A percentile compares a stretch with the other conserved stretches of the same genome.
Evolutionary conservation across 306 rosid species (phyloP).

Genomic region (Echinosophora koreensis): DNA sequence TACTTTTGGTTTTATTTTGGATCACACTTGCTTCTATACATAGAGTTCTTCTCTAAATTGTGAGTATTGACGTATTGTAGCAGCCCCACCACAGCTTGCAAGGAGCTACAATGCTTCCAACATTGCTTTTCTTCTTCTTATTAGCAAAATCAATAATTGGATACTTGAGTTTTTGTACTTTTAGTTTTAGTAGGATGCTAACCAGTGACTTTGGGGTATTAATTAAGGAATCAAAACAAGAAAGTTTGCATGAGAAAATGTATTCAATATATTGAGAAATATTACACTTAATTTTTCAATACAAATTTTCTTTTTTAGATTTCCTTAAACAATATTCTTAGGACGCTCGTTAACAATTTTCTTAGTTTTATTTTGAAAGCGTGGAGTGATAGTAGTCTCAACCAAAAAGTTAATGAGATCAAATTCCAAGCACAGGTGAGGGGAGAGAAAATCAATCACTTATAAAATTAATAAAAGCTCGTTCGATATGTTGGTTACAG

Average conservation of each 20-base stretch:
- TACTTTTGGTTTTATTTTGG: background rate
- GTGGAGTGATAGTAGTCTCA: constrained; percentile 43
- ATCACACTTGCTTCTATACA: background rate
- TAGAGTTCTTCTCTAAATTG: background rate
- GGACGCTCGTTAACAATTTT: too few relatives aligned
- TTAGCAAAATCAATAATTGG: constrained; percentile 54
- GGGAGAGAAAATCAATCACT: constrained; percentile 20
- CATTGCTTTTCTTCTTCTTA: constrained; percentile 40
- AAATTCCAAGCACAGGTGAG: constrained; percentile 32
- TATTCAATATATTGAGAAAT: too few relatives aligned
- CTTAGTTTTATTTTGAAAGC: constrained; percentile 35
- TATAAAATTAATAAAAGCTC: background rate
- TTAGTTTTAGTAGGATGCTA: too few relatives aligned
- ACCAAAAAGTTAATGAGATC: constrained; percentile 40
- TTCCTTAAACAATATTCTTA: too few relatives aligned
- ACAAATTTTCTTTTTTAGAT: too few relatives aligned
- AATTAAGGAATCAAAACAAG: too few relatives aligned
- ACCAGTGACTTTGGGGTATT: too few relatives aligned
- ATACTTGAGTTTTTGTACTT: constrained; percentile 32
- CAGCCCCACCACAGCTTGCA: constrained; percentile 13
- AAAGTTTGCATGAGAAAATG: too few relatives aligned
- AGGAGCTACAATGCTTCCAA: constrained; percentile 21
- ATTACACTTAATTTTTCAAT: too few relatives aligned
- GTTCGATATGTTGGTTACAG: constrained; percentile 44
- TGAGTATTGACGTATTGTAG: constrained; percentile 13